phyloP scores from a whole-genome alignment of 495 filamentous ascomycete genomes.

The Chlorociboria aeruginascens region DNA sequence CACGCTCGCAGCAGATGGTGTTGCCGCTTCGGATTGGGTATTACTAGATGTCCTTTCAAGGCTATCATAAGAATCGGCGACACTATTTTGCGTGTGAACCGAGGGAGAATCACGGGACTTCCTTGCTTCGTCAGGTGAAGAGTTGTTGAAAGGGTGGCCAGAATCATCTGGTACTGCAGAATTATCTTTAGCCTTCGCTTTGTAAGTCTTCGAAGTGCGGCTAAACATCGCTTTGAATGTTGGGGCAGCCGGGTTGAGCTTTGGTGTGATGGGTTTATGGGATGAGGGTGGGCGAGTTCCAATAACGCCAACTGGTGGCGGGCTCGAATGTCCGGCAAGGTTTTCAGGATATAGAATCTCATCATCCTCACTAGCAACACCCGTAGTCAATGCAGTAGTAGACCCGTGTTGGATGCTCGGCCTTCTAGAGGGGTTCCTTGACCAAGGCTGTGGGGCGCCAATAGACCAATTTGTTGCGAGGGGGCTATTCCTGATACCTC shows the following conservation, averaged over 20 bases:
- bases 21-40: conserved; percentile 48
- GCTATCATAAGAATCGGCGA: conserved; percentile 56
- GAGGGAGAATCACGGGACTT: conserved; percentile 49
- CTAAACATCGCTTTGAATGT: conserved; percentile 42
- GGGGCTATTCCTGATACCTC: conserved; percentile 36
- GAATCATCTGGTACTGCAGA: background rate
- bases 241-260: conserved; percentile 49
- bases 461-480: conserved; percentile 45
- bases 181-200: conserved; percentile 12
- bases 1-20: conserved; percentile 24
- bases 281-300: conserved; percentile 20
- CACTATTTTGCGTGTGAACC: conserved; percentile 45
- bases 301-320: conserved; percentile 21
- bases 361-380: conserved; percentile 18
- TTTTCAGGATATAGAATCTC: conserved; percentile 13
- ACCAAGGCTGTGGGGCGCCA: conserved; percentile 38
- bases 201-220: conserved; percentile 4
- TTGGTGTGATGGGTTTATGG: conserved; percentile 32
- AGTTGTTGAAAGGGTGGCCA: background rate
- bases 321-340: conserved; percentile 10
- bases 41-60: conserved; percentile 57
- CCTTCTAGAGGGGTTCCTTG: conserved; percentile 40
- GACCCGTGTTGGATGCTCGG: conserved; percentile 45
- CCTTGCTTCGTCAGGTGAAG: conserved; percentile 49
- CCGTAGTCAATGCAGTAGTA: conserved; percentile 21